Base-by-base conservation (phyloP, 257 asterid genomes). In the Solanum clarkiae region DNA sequence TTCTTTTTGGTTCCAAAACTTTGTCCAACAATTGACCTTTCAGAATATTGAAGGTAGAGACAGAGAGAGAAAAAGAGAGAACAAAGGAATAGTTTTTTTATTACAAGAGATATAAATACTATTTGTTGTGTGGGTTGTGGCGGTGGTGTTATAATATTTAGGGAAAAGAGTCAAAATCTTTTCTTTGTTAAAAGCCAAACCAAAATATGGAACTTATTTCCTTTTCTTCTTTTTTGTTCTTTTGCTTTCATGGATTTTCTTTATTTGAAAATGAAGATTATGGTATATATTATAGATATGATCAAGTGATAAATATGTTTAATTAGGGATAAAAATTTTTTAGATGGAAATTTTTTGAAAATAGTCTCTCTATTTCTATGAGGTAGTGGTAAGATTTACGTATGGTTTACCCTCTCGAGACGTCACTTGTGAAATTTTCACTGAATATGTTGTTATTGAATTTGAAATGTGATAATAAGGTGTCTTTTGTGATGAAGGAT, bases 1-100 rank as follows among this genome's bases (percentile, higher is more conserved):
- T 13, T 51, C 54, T 59, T 82, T 65, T 60, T 17, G 15, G 6
- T 82, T 42, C 77, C 45, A 82, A 82, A 26, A 82, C 44, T 82
- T 40, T 60, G 47, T 82, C 16, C 77, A 44, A 82, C 86, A 84
- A 84, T 87, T 86, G 90, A 88, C 89, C 87, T 85, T 71, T 79
- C 66, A 82, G 85, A 87, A 2, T 68, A 57, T 8, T 40, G 68
- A 57, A 80, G 62, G 74, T 11, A 14, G 14, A 53, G 84, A 29
- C 32, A 66, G 47, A 55, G 79, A 62, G 55, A 10, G 14, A 26
- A 22, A 6, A 2, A 62, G 24, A 82, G 42, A 74, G 42, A 24
- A 75, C 20, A 49, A 13, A 45, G 62, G 60, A 10, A 49, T 2
- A 7, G 12, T 12, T 20, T 7, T 74, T 72, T 72, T n/a, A 72